phyloP scores from a whole-genome alignment of 768 basidiomycete species.

The Termitomyces sp. region DNA sequence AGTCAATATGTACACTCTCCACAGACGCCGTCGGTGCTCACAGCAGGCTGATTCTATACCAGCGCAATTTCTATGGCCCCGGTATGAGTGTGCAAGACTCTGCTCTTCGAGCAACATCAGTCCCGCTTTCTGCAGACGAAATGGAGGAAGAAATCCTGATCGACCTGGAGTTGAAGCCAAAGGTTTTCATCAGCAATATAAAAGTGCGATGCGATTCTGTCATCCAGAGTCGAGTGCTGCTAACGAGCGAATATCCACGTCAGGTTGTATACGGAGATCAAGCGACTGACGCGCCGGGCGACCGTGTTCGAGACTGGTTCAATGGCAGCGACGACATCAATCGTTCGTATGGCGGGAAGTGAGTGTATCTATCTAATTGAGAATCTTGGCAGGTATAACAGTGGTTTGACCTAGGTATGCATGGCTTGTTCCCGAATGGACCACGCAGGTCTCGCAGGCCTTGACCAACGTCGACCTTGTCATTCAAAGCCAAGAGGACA shows the following conservation, averaged over 20 bases:
- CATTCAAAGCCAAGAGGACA: not conserved
- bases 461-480: constrained; percentile 3
- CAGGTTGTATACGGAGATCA: not conserved
- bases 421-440: constrained; percentile 5
- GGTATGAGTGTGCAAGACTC: constrained; percentile 1
- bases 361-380: not conserved
- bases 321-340: constrained; percentile 3
- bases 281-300: not conserved
- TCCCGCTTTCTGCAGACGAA: not conserved
- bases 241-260: not conserved
- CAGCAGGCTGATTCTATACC: constrained; percentile 1
- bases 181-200: not conserved
- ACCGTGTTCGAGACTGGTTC: not conserved
- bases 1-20: not conserved
- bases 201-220: not conserved
- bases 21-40: not conserved
- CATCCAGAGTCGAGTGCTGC: not conserved
- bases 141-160: not conserved
- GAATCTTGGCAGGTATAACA: not conserved
- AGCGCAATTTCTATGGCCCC: constrained; percentile 1
- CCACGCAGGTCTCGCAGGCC: not conserved
- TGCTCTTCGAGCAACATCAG: not conserved
- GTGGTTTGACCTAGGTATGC: not conserved
- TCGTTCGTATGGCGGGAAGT: not conserved
- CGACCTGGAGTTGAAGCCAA: not conserved